These are phyloP conservation scores for Amanita subjunquillea DNA, from an alignment of 768 basidiomycete genomes.

Conservation along the genomic window DNA sequence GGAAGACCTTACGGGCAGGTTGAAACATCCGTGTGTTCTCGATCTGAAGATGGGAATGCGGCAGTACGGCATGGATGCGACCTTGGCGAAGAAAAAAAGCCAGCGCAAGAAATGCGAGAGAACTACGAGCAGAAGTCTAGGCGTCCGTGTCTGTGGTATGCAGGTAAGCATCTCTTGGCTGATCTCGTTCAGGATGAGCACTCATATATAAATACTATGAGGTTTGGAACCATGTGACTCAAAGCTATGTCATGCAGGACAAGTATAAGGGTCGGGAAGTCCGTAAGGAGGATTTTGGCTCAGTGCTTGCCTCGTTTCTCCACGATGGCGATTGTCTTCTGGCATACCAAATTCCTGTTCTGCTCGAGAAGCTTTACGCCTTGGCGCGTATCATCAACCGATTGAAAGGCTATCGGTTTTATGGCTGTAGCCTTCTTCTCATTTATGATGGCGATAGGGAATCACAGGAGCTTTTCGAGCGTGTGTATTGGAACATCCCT, in stretches of 20 bases:
- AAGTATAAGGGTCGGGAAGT: constrained; percentile 95
- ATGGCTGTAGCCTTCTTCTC: constrained; percentile 91
- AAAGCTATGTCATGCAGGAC: constrained; percentile 86
- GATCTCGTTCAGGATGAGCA: constrained; percentile 5
- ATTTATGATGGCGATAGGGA: constrained; percentile 96
- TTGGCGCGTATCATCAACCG: constrained; percentile 85
- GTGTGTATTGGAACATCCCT: constrained; percentile 51
- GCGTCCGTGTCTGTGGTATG: constrained; percentile 96
- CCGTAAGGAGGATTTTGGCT: constrained; percentile 74
- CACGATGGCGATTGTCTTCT: constrained; percentile 76
- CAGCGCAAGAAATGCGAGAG: constrained; percentile 97
- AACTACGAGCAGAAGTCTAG: constrained; percentile 85
- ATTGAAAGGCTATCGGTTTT: constrained; percentile 94
- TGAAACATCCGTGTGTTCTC: constrained; percentile 90
- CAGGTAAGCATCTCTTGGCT: constrained; percentile 54
- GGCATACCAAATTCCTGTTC: constrained; percentile 83
- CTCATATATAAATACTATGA: constrained; percentile 19
- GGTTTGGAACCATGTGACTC: constrained; percentile 87
- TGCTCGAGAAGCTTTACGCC: constrained; percentile 89
- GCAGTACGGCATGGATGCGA: constrained; percentile 96
- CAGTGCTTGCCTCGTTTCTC: constrained; percentile 75
- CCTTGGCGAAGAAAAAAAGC: constrained; percentile 88
- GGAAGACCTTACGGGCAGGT: constrained; percentile 92
- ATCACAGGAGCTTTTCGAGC: constrained; percentile 62
- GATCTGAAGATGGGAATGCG: constrained; percentile 99